A percentile compares a stretch with the other conserved stretches of the same genome.
Evolutionary conservation across 495 filamentous ascomycete species (phyloP).

Genomic region (Entonaema liquescens): DNA sequence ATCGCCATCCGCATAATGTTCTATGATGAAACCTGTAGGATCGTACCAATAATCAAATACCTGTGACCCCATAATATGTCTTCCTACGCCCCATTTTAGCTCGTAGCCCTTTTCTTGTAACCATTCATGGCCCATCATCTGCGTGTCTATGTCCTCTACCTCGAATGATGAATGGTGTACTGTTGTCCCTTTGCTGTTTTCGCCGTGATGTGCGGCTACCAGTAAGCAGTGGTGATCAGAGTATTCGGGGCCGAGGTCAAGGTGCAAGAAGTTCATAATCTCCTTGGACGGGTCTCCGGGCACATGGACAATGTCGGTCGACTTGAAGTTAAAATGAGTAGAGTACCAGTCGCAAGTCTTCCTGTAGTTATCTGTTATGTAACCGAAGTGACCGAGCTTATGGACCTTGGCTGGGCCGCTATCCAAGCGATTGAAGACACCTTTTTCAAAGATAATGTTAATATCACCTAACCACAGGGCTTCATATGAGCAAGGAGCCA

Average conservation of each 20-base stretch:
- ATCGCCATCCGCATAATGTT: background rate
- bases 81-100: background rate
- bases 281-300: background rate
- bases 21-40: background rate
- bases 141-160: background rate
- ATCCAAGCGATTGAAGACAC: background rate
- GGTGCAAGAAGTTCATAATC: background rate
- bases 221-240: background rate
- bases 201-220: background rate
- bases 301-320: background rate
- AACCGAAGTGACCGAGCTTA: background rate
- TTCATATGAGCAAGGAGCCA: too few species aligned
- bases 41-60: background rate
- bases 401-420: background rate
- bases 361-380: background rate
- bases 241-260: background rate
- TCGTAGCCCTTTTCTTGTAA: background rate
- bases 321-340: background rate
- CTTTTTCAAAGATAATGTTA: background rate
- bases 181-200: background rate
- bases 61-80: background rate
- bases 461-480: background rate
- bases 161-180: background rate
- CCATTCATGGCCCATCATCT: background rate
- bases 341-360: background rate